Evolutionary conservation across 208 protist genomes (phyloP).

Genomic region (Acanthamoeba royreba): DNA sequence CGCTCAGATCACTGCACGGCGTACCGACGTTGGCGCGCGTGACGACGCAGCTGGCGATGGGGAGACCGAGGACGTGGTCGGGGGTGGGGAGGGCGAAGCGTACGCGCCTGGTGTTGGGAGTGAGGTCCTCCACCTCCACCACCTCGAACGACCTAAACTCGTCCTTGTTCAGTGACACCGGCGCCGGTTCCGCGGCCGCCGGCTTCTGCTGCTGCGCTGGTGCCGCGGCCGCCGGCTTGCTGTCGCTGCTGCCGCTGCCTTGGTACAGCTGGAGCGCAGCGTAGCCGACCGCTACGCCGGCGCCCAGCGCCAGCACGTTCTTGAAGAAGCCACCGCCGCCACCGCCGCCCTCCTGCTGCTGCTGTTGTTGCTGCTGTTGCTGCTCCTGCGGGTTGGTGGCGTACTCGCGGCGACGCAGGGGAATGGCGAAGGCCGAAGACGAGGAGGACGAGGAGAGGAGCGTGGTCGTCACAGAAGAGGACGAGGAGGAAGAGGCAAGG

Average conservation of each 20-base stretch:
- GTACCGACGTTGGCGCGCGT: not conserved
- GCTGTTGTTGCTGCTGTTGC: not conserved
- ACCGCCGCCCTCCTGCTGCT: too few species aligned
- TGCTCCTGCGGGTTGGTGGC: not conserved
- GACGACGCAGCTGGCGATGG: not conserved
- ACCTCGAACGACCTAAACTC: constrained; percentile 6
- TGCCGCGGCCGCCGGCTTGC: not conserved
- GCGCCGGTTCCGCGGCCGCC: not conserved
- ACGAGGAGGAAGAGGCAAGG: too few species aligned
- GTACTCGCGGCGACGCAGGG: not conserved
- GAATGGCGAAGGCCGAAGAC: not conserved
- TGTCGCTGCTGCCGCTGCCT: not conserved
- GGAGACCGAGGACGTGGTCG: not conserved
- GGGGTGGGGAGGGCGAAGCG: not conserved
- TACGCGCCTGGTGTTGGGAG: not conserved
- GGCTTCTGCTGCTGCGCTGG: not conserved
- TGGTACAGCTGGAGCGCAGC: too few species aligned
- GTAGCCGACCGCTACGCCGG: not conserved
- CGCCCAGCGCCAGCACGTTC: not conserved
- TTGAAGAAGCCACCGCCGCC: not conserved
- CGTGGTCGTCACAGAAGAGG: too few species aligned
- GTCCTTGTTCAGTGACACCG: not conserved
- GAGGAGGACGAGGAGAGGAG: not conserved
- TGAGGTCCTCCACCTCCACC: not conserved
- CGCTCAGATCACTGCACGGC: not conserved